These are phyloP conservation scores for Triglochin maritima DNA, from an alignment of 106 monocot genomes.

Conservation along the genomic window DNA sequence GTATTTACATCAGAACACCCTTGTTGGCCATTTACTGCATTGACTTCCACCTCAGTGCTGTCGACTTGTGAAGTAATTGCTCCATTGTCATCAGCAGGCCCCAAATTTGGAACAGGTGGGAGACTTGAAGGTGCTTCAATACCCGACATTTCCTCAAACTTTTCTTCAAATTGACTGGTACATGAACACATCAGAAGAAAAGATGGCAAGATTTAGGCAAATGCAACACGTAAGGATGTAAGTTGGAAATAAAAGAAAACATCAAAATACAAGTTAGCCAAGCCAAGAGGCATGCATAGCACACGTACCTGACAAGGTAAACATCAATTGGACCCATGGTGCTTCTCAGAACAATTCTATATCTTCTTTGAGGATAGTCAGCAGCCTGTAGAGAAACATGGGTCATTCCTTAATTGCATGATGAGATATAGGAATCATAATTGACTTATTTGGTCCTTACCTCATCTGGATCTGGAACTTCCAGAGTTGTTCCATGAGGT, in stretches of 20 bases:
- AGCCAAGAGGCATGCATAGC: background rate
- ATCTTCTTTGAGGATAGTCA: slow-evolving; percentile 78
- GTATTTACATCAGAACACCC: slow-evolving; percentile 24
- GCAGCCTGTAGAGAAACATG: slow-evolving; percentile 32
- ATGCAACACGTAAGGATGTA: background rate
- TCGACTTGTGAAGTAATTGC: slow-evolving; percentile 15
- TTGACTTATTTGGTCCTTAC: slow-evolving; percentile 14
- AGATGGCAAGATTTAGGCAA: background rate
- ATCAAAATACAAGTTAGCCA: background rate
- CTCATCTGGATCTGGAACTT: slow-evolving; percentile 97
- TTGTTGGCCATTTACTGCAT: slow-evolving; percentile 7
- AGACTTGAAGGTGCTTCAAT: slow-evolving; percentile 33
- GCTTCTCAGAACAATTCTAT: slow-evolving; percentile 79
- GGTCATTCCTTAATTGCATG: background rate
- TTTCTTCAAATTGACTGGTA: slow-evolving; percentile 84
- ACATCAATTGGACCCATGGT: slow-evolving; percentile 92
- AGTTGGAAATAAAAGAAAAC: background rate
- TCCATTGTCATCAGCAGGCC: slow-evolving; percentile 13
- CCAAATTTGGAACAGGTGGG: slow-evolving; percentile 27
- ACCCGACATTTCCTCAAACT: slow-evolving; percentile 69
- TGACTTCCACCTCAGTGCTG: slow-evolving; percentile 10
- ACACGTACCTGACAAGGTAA: slow-evolving; percentile 78
- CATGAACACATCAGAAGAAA: background rate
- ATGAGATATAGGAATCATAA: background rate
- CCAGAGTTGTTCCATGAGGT: slow-evolving; percentile 84